These are phyloP conservation scores for Porogramme epimiltina DNA, from an alignment of 1,284 basidiomycete species.

Conservation along the genomic window DNA sequence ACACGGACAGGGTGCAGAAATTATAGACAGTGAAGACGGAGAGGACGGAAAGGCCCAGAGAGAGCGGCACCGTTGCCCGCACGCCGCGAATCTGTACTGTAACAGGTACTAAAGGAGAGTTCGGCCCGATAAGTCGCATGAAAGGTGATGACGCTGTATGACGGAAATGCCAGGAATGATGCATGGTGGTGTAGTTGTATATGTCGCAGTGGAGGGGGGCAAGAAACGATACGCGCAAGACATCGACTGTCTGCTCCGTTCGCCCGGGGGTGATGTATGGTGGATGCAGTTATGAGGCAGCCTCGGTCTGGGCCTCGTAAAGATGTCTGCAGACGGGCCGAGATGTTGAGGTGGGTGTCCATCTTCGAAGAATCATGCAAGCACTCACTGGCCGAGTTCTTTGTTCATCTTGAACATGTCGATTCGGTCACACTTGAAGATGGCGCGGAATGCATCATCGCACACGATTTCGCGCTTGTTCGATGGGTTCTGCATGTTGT, in stretches of 20 bases:
- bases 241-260: background rate
- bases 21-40: background rate
- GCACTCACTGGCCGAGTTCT: conserved; percentile 68
- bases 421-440: conserved; percentile 78
- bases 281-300: conserved; percentile 1
- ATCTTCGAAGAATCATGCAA: too few relatives aligned
- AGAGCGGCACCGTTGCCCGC: too few relatives aligned
- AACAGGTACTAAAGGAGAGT: too few relatives aligned
- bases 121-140: too few relatives aligned
- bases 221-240: background rate
- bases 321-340: conserved; percentile 10
- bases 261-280: background rate
- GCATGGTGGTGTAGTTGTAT: background rate
- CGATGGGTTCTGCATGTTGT: conserved; percentile 77
- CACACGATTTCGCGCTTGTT: conserved; percentile 85
- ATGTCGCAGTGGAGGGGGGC: background rate
- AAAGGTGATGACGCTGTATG: too few relatives aligned
- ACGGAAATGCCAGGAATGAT: too few relatives aligned
- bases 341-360: too few relatives aligned
- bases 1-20: background rate
- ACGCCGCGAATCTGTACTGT: too few relatives aligned
- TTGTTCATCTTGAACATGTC: conserved; percentile 92
- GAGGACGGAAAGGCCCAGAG: too few relatives aligned
- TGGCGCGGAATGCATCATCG: conserved; percentile 64
- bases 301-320: conserved; percentile 5